Conservation (phyloP, 2,329 filamentous ascomycete genomes). For the Cordyceps cateniannulata region DNA sequence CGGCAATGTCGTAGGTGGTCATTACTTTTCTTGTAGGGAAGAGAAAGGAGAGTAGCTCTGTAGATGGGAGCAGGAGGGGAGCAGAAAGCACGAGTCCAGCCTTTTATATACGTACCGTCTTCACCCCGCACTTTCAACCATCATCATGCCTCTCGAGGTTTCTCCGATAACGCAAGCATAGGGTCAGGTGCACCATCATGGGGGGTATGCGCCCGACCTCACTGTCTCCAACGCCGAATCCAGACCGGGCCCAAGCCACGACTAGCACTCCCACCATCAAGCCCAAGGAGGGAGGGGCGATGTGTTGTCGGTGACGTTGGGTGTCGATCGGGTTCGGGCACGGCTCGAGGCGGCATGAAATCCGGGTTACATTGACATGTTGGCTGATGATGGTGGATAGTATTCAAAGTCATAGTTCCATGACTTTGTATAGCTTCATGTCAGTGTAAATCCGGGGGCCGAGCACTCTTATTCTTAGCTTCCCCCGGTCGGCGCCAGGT, state of each 20-base stretch:
- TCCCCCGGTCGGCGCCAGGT: no score
- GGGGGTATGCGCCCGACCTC: not conserved
- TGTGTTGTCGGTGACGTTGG: no score
- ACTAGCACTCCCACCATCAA: no score
- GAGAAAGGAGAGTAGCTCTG: not conserved
- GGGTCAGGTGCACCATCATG: slow-evolving; percentile 7
- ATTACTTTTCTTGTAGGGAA: not conserved
- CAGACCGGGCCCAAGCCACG: not conserved
- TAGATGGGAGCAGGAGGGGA: not conserved
- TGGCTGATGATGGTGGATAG: no score
- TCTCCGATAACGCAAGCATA: not conserved
- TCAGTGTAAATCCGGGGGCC: no score
- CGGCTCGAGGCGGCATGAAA: not conserved
- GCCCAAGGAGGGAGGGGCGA: no score
- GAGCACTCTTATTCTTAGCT: not conserved
- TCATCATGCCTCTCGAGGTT: not conserved
- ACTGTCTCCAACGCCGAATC: not conserved
- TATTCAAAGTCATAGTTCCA: no score
- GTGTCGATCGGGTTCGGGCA: not conserved
- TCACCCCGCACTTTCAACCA: slow-evolving; percentile 3
- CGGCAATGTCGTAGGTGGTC: slow-evolving; percentile 11
- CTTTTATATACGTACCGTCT: no score
- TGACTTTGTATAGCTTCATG: no score
- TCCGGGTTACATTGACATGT: not conserved
- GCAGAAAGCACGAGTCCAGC: not conserved